These are phyloP conservation scores for Helicocarpus griseus DNA, from an alignment of 2,329 filamentous ascomycete species.

Conservation along the genomic window DNA sequence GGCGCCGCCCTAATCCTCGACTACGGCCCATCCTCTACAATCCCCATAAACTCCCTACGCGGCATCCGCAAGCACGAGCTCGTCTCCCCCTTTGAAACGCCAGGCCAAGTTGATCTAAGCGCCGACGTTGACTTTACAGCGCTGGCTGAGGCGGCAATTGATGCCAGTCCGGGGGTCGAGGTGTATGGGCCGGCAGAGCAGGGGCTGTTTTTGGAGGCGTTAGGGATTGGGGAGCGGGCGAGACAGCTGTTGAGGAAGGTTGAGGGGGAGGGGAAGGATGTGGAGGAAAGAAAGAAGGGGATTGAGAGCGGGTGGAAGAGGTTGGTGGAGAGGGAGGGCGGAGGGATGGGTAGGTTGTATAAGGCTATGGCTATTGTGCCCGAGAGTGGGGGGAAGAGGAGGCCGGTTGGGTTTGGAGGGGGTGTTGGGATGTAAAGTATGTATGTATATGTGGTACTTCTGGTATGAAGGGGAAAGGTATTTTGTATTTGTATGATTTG, in stretches of 20 bases:
- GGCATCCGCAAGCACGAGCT: constrained; percentile 70
- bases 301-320: constrained; percentile 69
- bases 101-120: constrained; percentile 77
- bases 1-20: constrained; percentile 93
- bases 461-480: not conserved
- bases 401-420: constrained; percentile 88
- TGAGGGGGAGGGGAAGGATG: constrained; percentile 26
- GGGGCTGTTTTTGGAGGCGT: constrained; percentile 62
- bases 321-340: constrained; percentile 69
- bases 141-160: constrained; percentile 69
- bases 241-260: constrained; percentile 50
- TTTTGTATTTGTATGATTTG: not conserved
- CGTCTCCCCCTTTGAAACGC: constrained; percentile 68
- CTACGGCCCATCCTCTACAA: constrained; percentile 70
- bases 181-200: constrained; percentile 89
- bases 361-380: constrained; percentile 88
- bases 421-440: constrained; percentile 26
- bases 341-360: constrained; percentile 90
- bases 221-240: constrained; percentile 77
- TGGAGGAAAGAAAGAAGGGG: constrained; percentile 47
- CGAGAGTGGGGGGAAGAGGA: constrained; percentile 60
- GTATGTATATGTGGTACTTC: not conserved
- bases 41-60: constrained; percentile 81
- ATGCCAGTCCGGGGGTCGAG: constrained; percentile 69
- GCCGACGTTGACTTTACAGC: constrained; percentile 90